phyloP scores from a whole-genome alignment of 768 basidiomycete species.

The Tulasnella sp. region DNA sequence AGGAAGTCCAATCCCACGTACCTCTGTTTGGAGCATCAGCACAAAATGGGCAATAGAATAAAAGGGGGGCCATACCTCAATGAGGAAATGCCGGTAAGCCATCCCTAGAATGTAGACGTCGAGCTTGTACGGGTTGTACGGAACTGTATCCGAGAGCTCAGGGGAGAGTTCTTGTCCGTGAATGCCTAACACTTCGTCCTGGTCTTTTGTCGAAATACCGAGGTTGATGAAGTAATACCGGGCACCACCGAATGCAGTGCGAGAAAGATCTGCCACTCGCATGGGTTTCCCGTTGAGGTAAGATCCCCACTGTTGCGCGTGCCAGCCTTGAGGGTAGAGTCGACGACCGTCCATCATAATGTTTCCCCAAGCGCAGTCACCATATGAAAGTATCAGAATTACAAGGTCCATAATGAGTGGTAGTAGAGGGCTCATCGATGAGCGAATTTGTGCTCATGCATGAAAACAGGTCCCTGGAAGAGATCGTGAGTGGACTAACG shows the following conservation, averaged over 20 bases:
- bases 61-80: not conserved
- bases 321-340: conserved; percentile 6
- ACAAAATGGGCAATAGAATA: not conserved
- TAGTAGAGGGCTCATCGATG: not conserved
- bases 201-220: conserved; percentile 6
- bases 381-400: not conserved
- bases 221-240: conserved; percentile 19
- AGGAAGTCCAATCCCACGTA: not conserved
- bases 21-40: not conserved
- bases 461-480: not conserved
- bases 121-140: conserved; percentile 16
- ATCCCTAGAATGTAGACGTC: conserved; percentile 19
- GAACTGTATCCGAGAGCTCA: not conserved
- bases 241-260: not conserved
- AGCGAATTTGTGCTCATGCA: conserved; percentile 11
- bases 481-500: not conserved
- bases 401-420: not conserved
- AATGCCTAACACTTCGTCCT: conserved; percentile 6
- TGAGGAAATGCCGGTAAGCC: not conserved
- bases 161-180: conserved; percentile 15
- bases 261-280: not conserved
- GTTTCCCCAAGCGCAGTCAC: conserved; percentile 18
- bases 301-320: not conserved
- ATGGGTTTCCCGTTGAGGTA: not conserved
- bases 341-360: conserved; percentile 19